These are phyloP conservation scores for Trametes versicolor DNA, from an alignment of 1,284 basidiomycete genomes.

Conservation along the genomic window DNA sequence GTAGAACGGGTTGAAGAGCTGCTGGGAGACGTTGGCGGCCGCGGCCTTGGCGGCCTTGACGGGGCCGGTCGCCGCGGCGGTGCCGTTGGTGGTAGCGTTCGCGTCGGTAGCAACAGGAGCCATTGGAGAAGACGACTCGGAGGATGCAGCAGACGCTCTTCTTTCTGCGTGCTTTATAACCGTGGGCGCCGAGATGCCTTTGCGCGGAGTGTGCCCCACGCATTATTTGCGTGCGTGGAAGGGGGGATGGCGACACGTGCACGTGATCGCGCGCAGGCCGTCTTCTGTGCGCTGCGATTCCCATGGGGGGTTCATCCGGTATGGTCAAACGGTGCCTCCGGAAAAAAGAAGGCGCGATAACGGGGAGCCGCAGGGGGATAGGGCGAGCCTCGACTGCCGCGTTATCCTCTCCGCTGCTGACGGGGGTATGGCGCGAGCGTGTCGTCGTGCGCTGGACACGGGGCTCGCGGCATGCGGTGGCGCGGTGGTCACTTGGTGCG, in stretches of 20 bases:
- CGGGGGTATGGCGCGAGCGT: slow-evolving; percentile 24
- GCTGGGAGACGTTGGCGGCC: slow-evolving; percentile 14
- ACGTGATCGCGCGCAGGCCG: slow-evolving; percentile 31
- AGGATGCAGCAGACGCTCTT: slow-evolving; percentile 7
- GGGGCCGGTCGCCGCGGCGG: slow-evolving; percentile 25
- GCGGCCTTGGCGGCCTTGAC: slow-evolving; percentile 34
- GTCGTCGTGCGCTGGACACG: slow-evolving; percentile 17
- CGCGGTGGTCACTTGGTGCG: neutral
- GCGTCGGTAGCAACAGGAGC: slow-evolving; percentile 55
- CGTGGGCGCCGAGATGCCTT: slow-evolving; percentile 8
- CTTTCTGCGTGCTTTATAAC: slow-evolving; percentile 24
- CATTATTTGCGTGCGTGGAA: slow-evolving; percentile 31
- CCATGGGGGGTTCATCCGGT: slow-evolving; percentile 17
- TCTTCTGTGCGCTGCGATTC: slow-evolving; percentile 6
- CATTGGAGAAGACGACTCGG: slow-evolving; percentile 48
- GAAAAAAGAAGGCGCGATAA: slow-evolving; percentile 13
- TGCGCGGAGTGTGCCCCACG: slow-evolving; percentile 1
- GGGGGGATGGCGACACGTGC: slow-evolving; percentile 33
- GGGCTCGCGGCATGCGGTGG: slow-evolving; percentile 4
- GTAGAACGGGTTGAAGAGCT: slow-evolving; percentile 71
- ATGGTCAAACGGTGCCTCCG: neutral
- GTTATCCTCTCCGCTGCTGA: slow-evolving; percentile 11
- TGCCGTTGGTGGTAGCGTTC: slow-evolving; percentile 29
- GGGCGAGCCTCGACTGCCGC: slow-evolving; percentile 11
- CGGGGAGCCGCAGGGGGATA: slow-evolving; percentile 5